phyloP scores from a whole-genome alignment of 2,329 filamentous ascomycete species.

The Cadophora sp. region DNA sequence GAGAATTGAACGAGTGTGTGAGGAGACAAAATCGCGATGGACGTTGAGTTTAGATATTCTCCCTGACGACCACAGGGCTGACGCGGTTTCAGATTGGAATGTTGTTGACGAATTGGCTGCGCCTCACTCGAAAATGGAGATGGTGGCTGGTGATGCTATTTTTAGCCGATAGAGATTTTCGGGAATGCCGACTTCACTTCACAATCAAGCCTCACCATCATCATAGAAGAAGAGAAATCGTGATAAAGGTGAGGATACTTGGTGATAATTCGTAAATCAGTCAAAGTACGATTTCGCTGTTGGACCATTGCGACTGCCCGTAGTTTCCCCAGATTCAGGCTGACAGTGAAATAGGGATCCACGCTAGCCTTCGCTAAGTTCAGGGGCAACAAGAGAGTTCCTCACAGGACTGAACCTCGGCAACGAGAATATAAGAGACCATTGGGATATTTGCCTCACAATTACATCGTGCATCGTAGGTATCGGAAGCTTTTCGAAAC shows the following conservation, averaged over 20 bases:
- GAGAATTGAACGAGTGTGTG: constrained; percentile 13
- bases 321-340: background rate
- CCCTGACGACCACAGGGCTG: background rate
- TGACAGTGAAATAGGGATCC: background rate
- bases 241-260: background rate
- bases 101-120: constrained; percentile 16
- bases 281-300: no score
- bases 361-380: background rate
- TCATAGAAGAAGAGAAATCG: background rate
- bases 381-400: background rate
- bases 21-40: background rate
- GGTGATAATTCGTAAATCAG: background rate
- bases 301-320: background rate
- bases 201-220: background rate
- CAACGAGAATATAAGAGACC: no score
- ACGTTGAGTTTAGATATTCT: background rate
- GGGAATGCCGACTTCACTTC: background rate
- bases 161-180: constrained; percentile 6
- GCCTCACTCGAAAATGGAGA: constrained; percentile 7
- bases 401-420: no score
- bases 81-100: constrained; percentile 15
- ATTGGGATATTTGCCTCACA: no score
- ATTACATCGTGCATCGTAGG: no score
- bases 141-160: constrained; percentile 15
- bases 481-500: no score